phyloP scores from a whole-genome alignment of 208 protist genomes.

The Balamuthia mandrillaris region DNA sequence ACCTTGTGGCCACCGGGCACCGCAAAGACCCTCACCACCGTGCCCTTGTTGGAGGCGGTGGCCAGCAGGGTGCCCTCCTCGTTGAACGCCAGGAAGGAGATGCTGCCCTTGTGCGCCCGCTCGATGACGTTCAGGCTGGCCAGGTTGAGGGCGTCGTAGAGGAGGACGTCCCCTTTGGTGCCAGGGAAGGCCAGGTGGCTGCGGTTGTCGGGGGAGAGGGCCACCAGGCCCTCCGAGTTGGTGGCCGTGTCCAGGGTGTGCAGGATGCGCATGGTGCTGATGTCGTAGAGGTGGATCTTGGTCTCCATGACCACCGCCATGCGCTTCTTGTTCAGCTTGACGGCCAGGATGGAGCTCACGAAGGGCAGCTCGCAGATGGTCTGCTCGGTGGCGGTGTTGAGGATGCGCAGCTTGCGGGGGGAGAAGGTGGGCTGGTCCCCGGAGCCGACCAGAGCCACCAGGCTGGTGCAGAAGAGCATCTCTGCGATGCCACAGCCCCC shows the following conservation, averaged over 20 bases:
- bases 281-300: conserved; percentile 53
- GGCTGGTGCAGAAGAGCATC: conserved; percentile 42
- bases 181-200: conserved; percentile 21
- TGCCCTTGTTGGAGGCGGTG: conserved; percentile 42
- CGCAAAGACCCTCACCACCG: conserved; percentile 37
- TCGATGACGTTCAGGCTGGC: conserved; percentile 36
- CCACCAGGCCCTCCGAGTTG: not conserved
- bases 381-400: conserved; percentile 12
- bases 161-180: conserved; percentile 17
- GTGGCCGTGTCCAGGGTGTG: conserved; percentile 43
- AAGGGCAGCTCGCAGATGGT: conserved; percentile 45
- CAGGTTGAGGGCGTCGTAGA: conserved; percentile 33
- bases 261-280: conserved; percentile 16
- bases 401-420: conserved; percentile 28
- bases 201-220: not conserved
- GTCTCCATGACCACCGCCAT: conserved; percentile 41
- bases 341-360: not conserved
- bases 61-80: conserved; percentile 30
- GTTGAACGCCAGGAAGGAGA: conserved; percentile 35
- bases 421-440: conserved; percentile 29
- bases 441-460: conserved; percentile 32
- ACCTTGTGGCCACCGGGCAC: conserved; percentile 27
- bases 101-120: conserved; percentile 23
- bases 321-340: conserved; percentile 1
- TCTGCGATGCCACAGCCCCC: conserved; percentile 5